Conservation (phyloP, 208 protist species). For the Acanthamoeba lenticulata region DNA sequence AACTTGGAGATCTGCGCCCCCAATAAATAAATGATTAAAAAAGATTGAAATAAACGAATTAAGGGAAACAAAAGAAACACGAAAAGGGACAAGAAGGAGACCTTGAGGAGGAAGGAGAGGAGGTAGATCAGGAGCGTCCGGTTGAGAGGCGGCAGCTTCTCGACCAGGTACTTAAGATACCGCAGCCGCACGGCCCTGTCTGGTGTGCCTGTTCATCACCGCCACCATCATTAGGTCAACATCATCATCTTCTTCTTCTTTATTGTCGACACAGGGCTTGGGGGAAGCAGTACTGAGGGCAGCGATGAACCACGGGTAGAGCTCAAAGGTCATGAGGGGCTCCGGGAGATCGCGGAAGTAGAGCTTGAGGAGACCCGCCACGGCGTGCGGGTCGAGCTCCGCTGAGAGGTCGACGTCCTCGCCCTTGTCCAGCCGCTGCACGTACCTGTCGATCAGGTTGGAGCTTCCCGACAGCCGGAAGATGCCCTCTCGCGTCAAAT, state of each 20-base stretch:
- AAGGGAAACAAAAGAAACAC: too few species aligned
- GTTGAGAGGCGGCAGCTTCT: constrained; percentile 45
- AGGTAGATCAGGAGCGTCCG: constrained; percentile 23
- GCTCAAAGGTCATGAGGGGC: constrained; percentile 45
- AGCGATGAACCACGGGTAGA: constrained; percentile 44
- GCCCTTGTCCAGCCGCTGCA: constrained; percentile 15
- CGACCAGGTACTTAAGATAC: not conserved
- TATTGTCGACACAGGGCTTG: too few species aligned
- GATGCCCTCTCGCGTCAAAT: not conserved
- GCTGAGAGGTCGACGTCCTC: constrained; percentile 53
- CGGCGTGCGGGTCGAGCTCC: constrained; percentile 43
- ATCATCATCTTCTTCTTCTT: too few species aligned
- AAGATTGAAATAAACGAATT: too few species aligned
- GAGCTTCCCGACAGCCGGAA: constrained; percentile 55
- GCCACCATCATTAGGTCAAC: too few species aligned
- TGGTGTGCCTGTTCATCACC: not conserved
- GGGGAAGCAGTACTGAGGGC: not conserved
- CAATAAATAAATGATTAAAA: not conserved
- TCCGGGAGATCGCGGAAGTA: constrained; percentile 50
- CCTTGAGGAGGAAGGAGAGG: constrained; percentile 30
- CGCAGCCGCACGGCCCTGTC: constrained; percentile 30
- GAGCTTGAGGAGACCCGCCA: constrained; percentile 44
- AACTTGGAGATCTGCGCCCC: not conserved
- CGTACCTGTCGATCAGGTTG: constrained; percentile 54
- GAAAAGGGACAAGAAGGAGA: not conserved